These are phyloP conservation scores for Alternaria sp. DNA, from an alignment of 2,329 filamentous ascomycete genomes.

Conservation along the genomic window DNA sequence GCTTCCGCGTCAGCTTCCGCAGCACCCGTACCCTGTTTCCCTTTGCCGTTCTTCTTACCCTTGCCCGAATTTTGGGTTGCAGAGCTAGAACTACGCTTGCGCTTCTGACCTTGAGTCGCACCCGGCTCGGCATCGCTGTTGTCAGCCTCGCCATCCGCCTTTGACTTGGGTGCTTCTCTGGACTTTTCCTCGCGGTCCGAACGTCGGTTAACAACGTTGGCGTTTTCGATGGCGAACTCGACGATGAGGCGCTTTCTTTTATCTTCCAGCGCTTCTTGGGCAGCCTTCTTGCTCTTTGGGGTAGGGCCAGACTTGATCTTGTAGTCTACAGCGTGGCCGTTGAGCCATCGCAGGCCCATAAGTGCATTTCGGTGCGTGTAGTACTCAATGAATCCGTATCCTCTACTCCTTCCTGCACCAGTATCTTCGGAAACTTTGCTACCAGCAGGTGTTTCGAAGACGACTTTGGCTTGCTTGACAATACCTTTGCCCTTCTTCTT, in stretches of 20 bases:
- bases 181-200: slow-evolving; percentile 69
- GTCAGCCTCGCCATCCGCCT: slow-evolving; percentile 24
- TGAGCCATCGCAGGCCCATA: slow-evolving; percentile 94
- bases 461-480: slow-evolving; percentile 91
- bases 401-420: slow-evolving; percentile 83
- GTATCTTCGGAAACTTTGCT: slow-evolving; percentile 80
- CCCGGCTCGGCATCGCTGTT: slow-evolving; percentile 20
- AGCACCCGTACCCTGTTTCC: slow-evolving; percentile 29
- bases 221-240: slow-evolving; percentile 98
- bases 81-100: slow-evolving; percentile 48
- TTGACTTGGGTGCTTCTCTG: slow-evolving; percentile 53
- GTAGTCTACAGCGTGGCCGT: slow-evolving; percentile 73
- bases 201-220: slow-evolving; percentile 88
- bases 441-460: slow-evolving; percentile 88
- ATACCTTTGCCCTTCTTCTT: slow-evolving; percentile 86
- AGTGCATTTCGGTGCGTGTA: slow-evolving; percentile 91
- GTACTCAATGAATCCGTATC: slow-evolving; percentile 98
- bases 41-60: slow-evolving; percentile 24
- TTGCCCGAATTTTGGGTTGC: slow-evolving; percentile 17
- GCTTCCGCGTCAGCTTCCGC: slow-evolving; percentile 23
- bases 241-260: slow-evolving; percentile 91
- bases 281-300: slow-evolving; percentile 51
- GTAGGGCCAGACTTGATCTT: slow-evolving; percentile 56
- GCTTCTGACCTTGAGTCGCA: slow-evolving; percentile 45
- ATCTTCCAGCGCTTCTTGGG: slow-evolving; percentile 64